phyloP scores from a whole-genome alignment of 352 stramenopile species.

The Pythium sukuiense region DNA sequence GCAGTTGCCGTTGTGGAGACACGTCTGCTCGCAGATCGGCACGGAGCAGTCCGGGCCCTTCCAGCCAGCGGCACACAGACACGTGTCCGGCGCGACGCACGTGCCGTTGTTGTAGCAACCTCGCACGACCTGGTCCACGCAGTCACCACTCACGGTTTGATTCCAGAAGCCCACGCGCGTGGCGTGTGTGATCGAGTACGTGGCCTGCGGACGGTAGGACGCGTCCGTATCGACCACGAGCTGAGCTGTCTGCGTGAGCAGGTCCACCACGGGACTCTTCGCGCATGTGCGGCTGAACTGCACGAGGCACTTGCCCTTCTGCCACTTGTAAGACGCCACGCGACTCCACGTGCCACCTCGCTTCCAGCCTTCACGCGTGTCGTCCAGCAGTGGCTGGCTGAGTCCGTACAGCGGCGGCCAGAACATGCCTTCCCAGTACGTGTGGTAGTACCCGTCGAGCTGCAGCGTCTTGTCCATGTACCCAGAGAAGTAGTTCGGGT shows the following conservation, averaged over 20 bases:
- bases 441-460: conserved; percentile 83
- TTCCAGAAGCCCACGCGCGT: conserved; percentile 67
- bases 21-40: conserved; percentile 72
- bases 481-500: conserved; percentile 96
- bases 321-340: conserved; percentile 70
- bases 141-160: conserved; percentile 51
- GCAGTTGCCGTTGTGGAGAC: conserved; percentile 88
- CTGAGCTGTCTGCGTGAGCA: conserved; percentile 22
- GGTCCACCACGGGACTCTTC: conserved; percentile 38
- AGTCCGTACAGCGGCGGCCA: conserved; percentile 92
- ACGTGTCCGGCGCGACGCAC: conserved; percentile 87
- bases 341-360: conserved; percentile 79
- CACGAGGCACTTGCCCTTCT: conserved; percentile 93
- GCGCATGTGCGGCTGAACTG: conserved; percentile 84
- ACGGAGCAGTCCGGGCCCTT: conserved; percentile 73
- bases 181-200: conserved; percentile 65
- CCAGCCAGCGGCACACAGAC: conserved; percentile 79
- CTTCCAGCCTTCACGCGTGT: conserved; percentile 93
- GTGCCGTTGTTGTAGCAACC: conserved; percentile 97
- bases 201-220: conserved; percentile 84
- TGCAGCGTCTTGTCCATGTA: conserved; percentile 93
- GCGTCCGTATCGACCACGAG: conserved; percentile 92
- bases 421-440: conserved; percentile 88
- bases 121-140: conserved; percentile 91
- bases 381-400: conserved; percentile 72